Conservation (phyloP, 805 yeast species). For the Ogataea allantospora region DNA sequence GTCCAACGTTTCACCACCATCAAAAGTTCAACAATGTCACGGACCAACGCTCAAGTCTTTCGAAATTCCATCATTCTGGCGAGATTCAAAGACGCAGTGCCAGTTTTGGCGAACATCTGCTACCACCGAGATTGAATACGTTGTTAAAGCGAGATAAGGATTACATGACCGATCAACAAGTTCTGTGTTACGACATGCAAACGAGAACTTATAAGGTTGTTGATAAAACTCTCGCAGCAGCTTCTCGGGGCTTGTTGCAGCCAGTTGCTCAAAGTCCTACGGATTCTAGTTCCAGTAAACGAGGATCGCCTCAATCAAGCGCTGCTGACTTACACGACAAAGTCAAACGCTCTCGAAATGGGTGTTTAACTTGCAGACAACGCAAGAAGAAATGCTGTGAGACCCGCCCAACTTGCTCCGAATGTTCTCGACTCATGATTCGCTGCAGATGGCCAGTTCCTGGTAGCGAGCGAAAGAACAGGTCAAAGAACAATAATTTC, state of each 20-base stretch:
- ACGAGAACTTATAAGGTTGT: slow-evolving; percentile 13
- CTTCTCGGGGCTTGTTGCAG: slow-evolving; percentile 1
- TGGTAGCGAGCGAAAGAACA: slow-evolving; percentile 58
- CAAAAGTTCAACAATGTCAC: neutral
- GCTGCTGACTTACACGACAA: slow-evolving; percentile 19
- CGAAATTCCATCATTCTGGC: neutral
- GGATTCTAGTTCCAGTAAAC: slow-evolving; percentile 1
- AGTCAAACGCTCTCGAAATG: slow-evolving; percentile 60
- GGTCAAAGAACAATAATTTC: slow-evolving; percentile 48
- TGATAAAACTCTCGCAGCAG: slow-evolving; percentile 1
- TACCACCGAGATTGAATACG: neutral
- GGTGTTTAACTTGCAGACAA: slow-evolving; percentile 75
- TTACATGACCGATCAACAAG: neutral
- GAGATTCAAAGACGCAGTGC: slow-evolving; percentile 1
- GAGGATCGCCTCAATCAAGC: slow-evolving; percentile 5
- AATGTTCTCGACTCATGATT: slow-evolving; percentile 63
- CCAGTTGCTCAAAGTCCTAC: slow-evolving; percentile 3
- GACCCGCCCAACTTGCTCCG: slow-evolving; percentile 60
- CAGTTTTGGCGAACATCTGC: slow-evolving; percentile 2
- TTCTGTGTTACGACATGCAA: slow-evolving; percentile 15
- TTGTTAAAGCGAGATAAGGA: slow-evolving; percentile 1
- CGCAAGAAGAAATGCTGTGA: slow-evolving; percentile 81
- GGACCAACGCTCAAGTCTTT: neutral
- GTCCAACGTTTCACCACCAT: slow-evolving; percentile 5
- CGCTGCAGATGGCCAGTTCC: slow-evolving; percentile 75